These are phyloP conservation scores for Penstemon newberryi DNA, from an alignment of 257 asterid genomes.

Conservation along the genomic window DNA sequence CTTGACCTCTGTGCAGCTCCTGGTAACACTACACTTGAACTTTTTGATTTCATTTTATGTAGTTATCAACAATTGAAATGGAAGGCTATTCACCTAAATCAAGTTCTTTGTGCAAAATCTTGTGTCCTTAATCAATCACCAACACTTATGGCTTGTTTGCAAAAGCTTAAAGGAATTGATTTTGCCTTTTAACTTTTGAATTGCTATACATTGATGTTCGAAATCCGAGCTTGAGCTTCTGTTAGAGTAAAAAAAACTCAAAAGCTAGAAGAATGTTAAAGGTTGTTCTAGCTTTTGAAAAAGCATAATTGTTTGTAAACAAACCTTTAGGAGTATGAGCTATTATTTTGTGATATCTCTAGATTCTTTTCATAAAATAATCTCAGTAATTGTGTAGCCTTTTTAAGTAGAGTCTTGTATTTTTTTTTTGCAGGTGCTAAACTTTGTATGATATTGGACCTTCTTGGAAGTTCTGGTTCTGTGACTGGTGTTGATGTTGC, in stretches of 20 bases:
- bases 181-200: too few species aligned
- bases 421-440: slow-evolving; percentile 73
- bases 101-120: not conserved
- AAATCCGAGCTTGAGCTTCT: too few species aligned
- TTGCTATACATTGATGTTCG: too few species aligned
- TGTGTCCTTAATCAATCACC: not conserved
- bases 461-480: slow-evolving; percentile 82
- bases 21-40: slow-evolving; percentile 43
- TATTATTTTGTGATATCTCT: slow-evolving; percentile 6
- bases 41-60: not conserved
- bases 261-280: too few species aligned
- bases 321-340: not conserved
- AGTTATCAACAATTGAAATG: not conserved
- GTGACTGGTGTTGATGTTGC: slow-evolving; percentile 90
- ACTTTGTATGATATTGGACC: slow-evolving; percentile 84
- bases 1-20: slow-evolving; percentile 99
- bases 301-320: not conserved
- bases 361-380: not conserved
- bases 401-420: too few species aligned
- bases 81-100: not conserved
- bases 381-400: slow-evolving; percentile 9
- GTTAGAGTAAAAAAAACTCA: too few species aligned
- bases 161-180: not conserved
- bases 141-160: not conserved
- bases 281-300: not conserved